Conservation (phyloP, 192 early-diverging fungal genomes). For the Glomus cerebriforme region DNA sequence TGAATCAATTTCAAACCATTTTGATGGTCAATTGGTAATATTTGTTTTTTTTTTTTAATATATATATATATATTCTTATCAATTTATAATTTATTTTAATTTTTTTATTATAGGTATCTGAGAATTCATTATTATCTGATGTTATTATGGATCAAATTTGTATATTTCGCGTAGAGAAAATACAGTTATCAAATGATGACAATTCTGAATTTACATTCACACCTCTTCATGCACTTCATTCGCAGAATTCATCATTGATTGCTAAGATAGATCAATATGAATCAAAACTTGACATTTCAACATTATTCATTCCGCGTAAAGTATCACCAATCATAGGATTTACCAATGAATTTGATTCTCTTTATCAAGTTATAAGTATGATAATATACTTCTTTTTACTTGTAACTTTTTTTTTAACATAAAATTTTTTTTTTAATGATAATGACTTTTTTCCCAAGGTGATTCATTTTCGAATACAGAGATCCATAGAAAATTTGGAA, state of each 20-base stretch:
- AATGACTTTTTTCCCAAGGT: background rate
- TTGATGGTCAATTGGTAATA: background rate
- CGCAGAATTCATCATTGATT: background rate
- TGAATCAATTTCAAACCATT: background rate
- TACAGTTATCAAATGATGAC: background rate
- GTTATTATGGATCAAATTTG: background rate
- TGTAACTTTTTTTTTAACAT: background rate
- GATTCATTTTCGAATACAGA: conserved; percentile 25
- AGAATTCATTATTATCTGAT: background rate
- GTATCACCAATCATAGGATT: background rate
- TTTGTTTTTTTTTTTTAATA: background rate
- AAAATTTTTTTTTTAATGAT: too few relatives aligned
- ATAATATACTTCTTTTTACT: too few relatives aligned
- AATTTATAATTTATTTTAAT: background rate
- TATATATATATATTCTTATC: background rate
- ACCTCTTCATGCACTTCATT: background rate
- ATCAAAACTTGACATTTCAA: background rate
- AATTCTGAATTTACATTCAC: background rate
- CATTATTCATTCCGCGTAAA: background rate
- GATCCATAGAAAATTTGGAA: conserved; percentile 37
- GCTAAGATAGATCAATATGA: background rate
- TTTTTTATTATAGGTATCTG: background rate
- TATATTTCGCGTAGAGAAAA: background rate
- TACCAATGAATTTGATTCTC: background rate
- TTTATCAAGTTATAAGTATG: background rate